A percentile compares a stretch with the other conserved stretches of the same genome.
These are phyloP conservation scores for Cordyceps cateniannulata DNA, from an alignment of 2,329 filamentous ascomycete genomes.

Conservation along the genomic window DNA sequence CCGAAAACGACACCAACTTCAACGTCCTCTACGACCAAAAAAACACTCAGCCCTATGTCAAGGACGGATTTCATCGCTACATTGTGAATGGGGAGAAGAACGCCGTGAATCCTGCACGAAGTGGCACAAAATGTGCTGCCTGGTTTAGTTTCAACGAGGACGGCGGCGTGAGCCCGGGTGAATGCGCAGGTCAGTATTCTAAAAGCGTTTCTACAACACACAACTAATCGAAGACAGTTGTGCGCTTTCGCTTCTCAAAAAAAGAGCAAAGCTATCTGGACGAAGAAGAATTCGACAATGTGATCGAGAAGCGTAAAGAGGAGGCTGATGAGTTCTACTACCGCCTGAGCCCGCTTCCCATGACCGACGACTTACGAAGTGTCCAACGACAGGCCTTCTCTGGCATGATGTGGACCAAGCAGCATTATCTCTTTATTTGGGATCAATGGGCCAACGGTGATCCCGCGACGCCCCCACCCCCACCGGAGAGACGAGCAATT, in stretches of 20 bases:
- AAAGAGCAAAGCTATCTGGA: conserved; percentile 74
- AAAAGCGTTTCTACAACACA: conserved; percentile 20
- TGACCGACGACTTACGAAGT: conserved; percentile 88
- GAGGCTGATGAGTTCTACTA: conserved; percentile 97
- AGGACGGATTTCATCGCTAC: conserved; percentile 87
- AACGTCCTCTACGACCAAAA: conserved; percentile 67
- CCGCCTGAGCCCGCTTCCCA: conserved; percentile 84
- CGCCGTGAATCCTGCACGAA: conserved; percentile 72
- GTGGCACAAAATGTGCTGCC: conserved; percentile 82
- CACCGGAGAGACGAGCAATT: conserved; percentile 68
- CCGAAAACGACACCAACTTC: conserved; percentile 91
- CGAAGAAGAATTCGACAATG: conserved; percentile 86
- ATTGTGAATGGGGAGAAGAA: conserved; percentile 77
- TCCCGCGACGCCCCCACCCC: conserved; percentile 79
- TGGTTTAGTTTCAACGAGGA: conserved; percentile 92
- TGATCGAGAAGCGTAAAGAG: conserved; percentile 77
- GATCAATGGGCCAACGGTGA: conserved; percentile 97
- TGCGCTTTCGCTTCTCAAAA: conserved; percentile 81
- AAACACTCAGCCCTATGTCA: conserved; percentile 81
- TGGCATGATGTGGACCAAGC: conserved; percentile 98
- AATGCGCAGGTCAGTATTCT: conserved; percentile 72
- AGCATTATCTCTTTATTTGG: conserved; percentile 95
- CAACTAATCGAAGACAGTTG: conserved; percentile 45
- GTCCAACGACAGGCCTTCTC: conserved; percentile 92
- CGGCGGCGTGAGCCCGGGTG: conserved; percentile 78